Evolutionary conservation across 768 basidiomycete genomes (phyloP).

Genomic region (Podaxis carcinomalis): DNA sequence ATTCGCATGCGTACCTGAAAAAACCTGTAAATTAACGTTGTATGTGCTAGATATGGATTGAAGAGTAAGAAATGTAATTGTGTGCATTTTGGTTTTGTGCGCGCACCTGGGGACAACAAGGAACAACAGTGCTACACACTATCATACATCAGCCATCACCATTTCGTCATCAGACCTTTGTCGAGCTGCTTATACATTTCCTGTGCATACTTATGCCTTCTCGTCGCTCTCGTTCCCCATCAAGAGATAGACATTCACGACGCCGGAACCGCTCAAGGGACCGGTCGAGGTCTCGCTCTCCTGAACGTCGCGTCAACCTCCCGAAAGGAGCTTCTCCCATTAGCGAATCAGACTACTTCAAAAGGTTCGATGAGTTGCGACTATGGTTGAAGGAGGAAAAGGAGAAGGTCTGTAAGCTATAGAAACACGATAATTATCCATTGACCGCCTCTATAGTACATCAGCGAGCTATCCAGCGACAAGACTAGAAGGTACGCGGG

Average conservation of each 20-base stretch:
- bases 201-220: slow-evolving; percentile 25
- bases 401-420: slow-evolving; percentile 31
- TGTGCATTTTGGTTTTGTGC: no score
- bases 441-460: slow-evolving; percentile 48
- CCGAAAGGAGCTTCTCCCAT: slow-evolving; percentile 61
- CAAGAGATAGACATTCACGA: slow-evolving; percentile 15
- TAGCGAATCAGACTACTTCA: slow-evolving; percentile 83
- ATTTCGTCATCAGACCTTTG: neutral
- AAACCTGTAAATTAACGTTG: no score
- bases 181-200: neutral
- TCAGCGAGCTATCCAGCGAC: slow-evolving; percentile 82
- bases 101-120: neutral
- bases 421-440: neutral
- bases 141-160: neutral
- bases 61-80: neutral
- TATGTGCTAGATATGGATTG: neutral
- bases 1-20: no score
- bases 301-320: slow-evolving; percentile 38
- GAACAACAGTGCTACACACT: neutral
- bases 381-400: slow-evolving; percentile 76
- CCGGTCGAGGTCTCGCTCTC: slow-evolving; percentile 40
- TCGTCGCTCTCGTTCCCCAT: slow-evolving; percentile 33
- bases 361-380: slow-evolving; percentile 83
- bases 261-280: slow-evolving; percentile 23
- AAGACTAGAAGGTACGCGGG: slow-evolving; percentile 64